Evolutionary conservation across 495 filamentous ascomycete species (phyloP).

Genomic region (Trypethelium eluteriae): DNA sequence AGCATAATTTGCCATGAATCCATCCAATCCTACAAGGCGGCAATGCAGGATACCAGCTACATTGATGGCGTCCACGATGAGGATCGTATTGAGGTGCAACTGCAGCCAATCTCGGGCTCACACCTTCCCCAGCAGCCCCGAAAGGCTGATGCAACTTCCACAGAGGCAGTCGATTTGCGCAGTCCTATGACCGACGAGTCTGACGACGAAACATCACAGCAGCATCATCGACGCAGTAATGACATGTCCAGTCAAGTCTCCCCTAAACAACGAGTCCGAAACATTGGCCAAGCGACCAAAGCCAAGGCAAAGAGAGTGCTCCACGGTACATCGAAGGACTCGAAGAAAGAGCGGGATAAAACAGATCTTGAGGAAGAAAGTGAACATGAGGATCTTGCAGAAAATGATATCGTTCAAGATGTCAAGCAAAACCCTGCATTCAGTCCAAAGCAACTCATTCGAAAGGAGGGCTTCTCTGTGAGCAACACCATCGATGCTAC

Average conservation of each 20-base stretch:
- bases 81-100: background rate
- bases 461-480: constrained; percentile 3
- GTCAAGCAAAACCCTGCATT: background rate
- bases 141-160: background rate
- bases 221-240: background rate
- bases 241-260: background rate
- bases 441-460: background rate
- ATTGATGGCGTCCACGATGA: background rate
- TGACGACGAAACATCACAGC: background rate
- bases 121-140: background rate
- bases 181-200: background rate
- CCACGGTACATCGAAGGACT: background rate
- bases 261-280: background rate
- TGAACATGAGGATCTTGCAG: background rate
- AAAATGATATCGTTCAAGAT: background rate
- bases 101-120: background rate
- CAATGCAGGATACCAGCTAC: background rate
- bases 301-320: background rate
- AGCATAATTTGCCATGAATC: background rate
- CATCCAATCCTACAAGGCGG: background rate
- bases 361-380: background rate
- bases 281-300: background rate
- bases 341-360: background rate
- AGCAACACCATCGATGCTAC: constrained; percentile 2
- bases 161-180: background rate